These are phyloP conservation scores for Cladosporium velox DNA, from an alignment of 2,329 filamentous ascomycete genomes.

Conservation along the genomic window DNA sequence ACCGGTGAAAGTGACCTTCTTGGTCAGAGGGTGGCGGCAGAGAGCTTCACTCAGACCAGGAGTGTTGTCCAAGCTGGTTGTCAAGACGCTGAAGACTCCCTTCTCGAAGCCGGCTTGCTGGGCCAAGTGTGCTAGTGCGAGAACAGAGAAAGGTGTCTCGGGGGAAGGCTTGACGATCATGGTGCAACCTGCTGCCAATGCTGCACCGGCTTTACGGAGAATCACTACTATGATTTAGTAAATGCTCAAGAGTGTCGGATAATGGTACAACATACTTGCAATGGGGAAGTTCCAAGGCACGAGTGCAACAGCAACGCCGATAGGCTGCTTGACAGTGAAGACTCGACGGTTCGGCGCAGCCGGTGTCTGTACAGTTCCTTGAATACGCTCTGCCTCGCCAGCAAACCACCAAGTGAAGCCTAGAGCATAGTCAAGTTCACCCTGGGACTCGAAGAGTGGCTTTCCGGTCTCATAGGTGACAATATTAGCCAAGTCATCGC, in stretches of 20 bases:
- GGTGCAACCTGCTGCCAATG: slow-evolving; percentile 70
- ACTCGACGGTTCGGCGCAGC: slow-evolving; percentile 64
- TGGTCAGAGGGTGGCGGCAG: slow-evolving; percentile 60
- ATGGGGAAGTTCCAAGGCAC: slow-evolving; percentile 54
- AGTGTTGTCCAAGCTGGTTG: slow-evolving; percentile 59
- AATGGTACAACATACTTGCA: not conserved
- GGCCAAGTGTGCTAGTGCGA: slow-evolving; percentile 58
- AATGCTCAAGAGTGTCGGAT: not conserved
- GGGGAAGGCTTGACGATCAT: slow-evolving; percentile 74
- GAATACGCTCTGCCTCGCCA: slow-evolving; percentile 63
- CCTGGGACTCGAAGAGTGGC: slow-evolving; percentile 53
- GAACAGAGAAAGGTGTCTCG: slow-evolving; percentile 62
- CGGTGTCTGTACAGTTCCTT: slow-evolving; percentile 62
- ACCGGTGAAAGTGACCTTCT: slow-evolving; percentile 65
- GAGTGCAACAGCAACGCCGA: slow-evolving; percentile 67
- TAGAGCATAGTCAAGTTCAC: slow-evolving; percentile 56
- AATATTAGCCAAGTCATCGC: slow-evolving; percentile 63
- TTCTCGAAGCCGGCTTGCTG: slow-evolving; percentile 58
- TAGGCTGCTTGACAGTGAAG: slow-evolving; percentile 73
- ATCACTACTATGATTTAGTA: slow-evolving; percentile 50
- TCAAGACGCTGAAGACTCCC: slow-evolving; percentile 63
- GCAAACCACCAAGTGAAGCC: slow-evolving; percentile 61
- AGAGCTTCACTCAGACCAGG: slow-evolving; percentile 56
- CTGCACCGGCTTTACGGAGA: slow-evolving; percentile 66
- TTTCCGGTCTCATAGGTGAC: slow-evolving; percentile 62